Evolutionary conservation across 345 rosid genomes (phyloP), one percentile per base, ranked within the genome.

Genomic region (Eucalyptus sp.): DNA sequence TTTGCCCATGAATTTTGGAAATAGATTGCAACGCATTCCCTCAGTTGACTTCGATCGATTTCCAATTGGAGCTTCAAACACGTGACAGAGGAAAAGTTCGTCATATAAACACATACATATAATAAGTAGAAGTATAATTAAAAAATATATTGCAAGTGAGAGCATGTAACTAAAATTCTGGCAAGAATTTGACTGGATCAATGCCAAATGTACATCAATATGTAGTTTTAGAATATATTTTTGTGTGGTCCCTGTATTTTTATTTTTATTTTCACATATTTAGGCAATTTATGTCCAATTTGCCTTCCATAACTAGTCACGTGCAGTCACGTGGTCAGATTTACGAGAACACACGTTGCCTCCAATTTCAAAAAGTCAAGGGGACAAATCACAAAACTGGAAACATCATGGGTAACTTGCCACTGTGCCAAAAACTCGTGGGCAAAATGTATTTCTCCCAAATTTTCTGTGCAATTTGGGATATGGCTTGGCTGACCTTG

Each of bases 271-370:
- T 14, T 64, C 41, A 4, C 6, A n/a, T 15, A 64, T 64, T 14
- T 7, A 64, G 76, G 13, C 13, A 17, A 64, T 64, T 13, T 62
- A n/a, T 64, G 17, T 29, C 37, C 18, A 29, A 15, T 62, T 62
- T 62, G 68, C 43, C 24, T 16, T 16, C 3, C 43, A 33, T 3
- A 68, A 33, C 25, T 5, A 33, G 7, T 33, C 13, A 8, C 2
- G 0, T 33, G 43, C 3, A 1, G 5, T 64, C 71, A 3, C 18
- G 5, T 64, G 37, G 80, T 33, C 24, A 68, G 25, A 33, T 33
- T 68, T 33, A 5, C 0, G 4, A 33, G 6, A 33, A 16, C 3
- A 5, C 43, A 66, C 7, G 1, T 66, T 9, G 43, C 1, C 43
- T 66, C 79, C 43, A 66, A 31, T 66, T 66, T 31, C 41, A 8